Evolutionary conservation across 1,284 basidiomycete genomes (phyloP).

Genomic region (Cryptococcus sp.): DNA sequence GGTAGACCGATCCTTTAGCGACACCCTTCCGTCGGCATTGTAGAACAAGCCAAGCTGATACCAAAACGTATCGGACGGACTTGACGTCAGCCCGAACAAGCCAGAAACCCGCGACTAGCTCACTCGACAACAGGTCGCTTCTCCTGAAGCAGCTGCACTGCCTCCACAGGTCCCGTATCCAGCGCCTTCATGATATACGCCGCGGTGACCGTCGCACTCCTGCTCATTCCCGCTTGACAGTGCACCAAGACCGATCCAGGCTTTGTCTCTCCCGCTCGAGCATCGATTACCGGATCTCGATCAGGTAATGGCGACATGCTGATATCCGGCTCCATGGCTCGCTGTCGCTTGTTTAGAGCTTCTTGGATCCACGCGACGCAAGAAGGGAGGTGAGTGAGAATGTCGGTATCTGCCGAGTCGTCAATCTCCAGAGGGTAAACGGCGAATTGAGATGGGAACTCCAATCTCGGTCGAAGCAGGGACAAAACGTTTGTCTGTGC

Average conservation of each 20-base stretch:
- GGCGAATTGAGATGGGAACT: slow-evolving; percentile 29
- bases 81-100: slow-evolving; percentile 35
- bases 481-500: slow-evolving; percentile 40
- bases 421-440: slow-evolving; percentile 43
- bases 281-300: slow-evolving; percentile 7
- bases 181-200: slow-evolving; percentile 76
- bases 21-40: slow-evolving; percentile 62
- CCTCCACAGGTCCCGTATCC: slow-evolving; percentile 59
- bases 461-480: slow-evolving; percentile 35
- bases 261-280: slow-evolving; percentile 48
- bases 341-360: slow-evolving; percentile 51
- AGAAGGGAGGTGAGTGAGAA: slow-evolving; percentile 67
- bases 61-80: slow-evolving; percentile 73
- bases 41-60: slow-evolving; percentile 72
- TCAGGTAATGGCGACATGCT: background rate
- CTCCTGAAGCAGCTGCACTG: slow-evolving; percentile 61
- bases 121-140: slow-evolving; percentile 65
- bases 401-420: slow-evolving; percentile 52
- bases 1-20: slow-evolving; percentile 61
- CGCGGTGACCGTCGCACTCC: slow-evolving; percentile 71
- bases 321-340: background rate
- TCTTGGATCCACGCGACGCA: slow-evolving; percentile 73
- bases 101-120: slow-evolving; percentile 5
- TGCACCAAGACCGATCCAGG: slow-evolving; percentile 73
- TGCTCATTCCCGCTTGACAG: slow-evolving; percentile 77